phyloP scores from a whole-genome alignment of 2,329 filamentous ascomycete genomes.

The Venturia pyrina region DNA sequence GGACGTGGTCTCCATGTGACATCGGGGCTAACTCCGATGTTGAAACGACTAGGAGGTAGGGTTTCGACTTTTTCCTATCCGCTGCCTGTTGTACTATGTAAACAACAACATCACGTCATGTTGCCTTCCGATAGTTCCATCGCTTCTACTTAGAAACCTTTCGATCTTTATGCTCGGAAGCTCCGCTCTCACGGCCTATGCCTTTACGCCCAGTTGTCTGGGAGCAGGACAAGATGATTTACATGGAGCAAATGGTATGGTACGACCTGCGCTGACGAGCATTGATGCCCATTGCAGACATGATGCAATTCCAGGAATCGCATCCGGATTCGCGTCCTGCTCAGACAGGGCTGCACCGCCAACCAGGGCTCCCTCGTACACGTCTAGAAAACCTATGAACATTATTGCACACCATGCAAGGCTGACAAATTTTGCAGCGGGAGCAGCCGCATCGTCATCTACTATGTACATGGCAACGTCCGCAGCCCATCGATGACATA shows the following conservation, averaged over 20 bases:
- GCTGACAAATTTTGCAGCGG: not conserved
- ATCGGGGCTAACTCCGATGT: not conserved
- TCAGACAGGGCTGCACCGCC: not conserved
- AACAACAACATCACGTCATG: conserved; percentile 1
- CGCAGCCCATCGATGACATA: not conserved
- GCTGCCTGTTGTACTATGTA: not conserved
- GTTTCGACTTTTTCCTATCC: not conserved
- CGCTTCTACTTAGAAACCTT: not conserved
- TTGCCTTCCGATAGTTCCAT: not conserved
- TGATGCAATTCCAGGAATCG: not conserved
- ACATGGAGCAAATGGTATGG: not conserved
- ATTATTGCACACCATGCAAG: not conserved
- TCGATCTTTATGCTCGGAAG: not conserved
- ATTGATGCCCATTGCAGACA: not conserved
- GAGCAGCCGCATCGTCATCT: not conserved
- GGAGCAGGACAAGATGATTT: not conserved
- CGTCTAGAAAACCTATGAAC: not conserved
- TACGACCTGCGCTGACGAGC: not conserved
- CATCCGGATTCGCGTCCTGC: not conserved
- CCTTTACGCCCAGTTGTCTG: not conserved
- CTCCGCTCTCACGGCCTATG: not conserved
- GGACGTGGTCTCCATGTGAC: not conserved
- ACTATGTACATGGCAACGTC: not conserved
- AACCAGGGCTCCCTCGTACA: not conserved
- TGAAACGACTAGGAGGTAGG: not conserved